Evolutionary conservation across 495 filamentous ascomycete genomes (phyloP).

Genomic region (Ascobolus immersus): DNA sequence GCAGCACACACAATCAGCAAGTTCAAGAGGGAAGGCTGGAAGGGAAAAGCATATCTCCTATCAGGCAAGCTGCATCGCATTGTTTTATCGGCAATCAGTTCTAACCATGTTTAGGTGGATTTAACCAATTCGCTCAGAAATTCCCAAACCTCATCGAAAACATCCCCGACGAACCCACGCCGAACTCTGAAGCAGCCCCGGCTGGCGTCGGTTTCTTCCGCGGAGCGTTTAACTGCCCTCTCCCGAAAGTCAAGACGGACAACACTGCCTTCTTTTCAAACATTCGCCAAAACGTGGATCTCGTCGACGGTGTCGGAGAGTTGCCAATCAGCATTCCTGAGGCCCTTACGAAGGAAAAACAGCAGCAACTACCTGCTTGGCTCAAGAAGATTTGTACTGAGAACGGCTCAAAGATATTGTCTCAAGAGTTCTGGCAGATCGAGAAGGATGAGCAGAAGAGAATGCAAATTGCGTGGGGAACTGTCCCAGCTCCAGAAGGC

Average conservation of each 20-base stretch:
- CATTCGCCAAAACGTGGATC: conserved; percentile 89
- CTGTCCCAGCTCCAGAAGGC: conserved; percentile 13
- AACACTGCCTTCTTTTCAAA: conserved; percentile 86
- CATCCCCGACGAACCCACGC: conserved; percentile 22
- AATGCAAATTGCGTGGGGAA: conserved; percentile 66
- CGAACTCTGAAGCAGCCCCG: conserved; percentile 20
- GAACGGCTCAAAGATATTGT: conserved; percentile 54
- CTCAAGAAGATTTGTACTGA: conserved; percentile 36
- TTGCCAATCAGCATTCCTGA: conserved; percentile 49
- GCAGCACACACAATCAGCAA: conserved; percentile 75
- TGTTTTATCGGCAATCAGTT: conserved; percentile 3
- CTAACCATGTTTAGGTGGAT: conserved; percentile 20
- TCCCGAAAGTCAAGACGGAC: conserved; percentile 40
- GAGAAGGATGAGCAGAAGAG: conserved; percentile 67
- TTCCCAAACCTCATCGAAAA: conserved; percentile 26
- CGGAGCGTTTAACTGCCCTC: conserved; percentile 36
- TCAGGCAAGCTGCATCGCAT: conserved; percentile 19
- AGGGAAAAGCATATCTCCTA: conserved; percentile 44
- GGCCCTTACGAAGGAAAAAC: conserved; percentile 22
- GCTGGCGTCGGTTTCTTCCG: conserved; percentile 54
- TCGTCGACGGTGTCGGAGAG: conserved; percentile 81
- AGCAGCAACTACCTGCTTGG: conserved; percentile 42
- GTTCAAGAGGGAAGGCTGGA: conserved; percentile 64
- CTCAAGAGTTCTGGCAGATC: conserved; percentile 58
- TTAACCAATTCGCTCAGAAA: conserved; percentile 23